Base-by-base conservation (phyloP, 106 monocot species). In the Gastrodia elata region DNA sequence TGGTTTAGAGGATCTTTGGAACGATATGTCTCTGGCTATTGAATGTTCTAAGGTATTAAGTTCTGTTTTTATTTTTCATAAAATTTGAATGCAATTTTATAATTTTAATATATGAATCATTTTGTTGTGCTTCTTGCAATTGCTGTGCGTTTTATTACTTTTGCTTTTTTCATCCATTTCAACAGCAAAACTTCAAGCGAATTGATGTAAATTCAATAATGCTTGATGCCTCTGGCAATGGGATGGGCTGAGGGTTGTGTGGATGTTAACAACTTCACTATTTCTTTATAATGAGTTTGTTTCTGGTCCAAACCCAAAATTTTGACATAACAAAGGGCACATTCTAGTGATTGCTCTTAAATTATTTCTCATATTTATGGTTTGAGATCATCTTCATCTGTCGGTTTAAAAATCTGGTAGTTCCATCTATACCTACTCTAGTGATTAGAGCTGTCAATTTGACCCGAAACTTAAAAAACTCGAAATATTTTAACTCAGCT, bases 1-100 rank as follows among this genome's bases (percentile, higher is more conserved):
- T 78, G 90, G 82, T 30, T 68, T 93, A 28, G 84, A 83, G 38
- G 93, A 93, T 87, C 79, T 89, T 41, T 93, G 93, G 93, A 84
- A 82, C 76, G 93, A 89, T 33, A 85, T 89, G 87, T 84, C 93
- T 39, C 15, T 87, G 38, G 93, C 93, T 28, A 83, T 87, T 74
- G 93, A 93, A 57, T 87, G 32, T 68, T 81, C 92, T 49, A 93
- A 87, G 92, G 89, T 93, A 81, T 30, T 77, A 56, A 49, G 28
- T 74, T 61, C 36, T 67, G n/a, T 38, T 38, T 36, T 38, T 37
- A 3, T 22, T 67, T 4, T 20, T 67, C 22, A 11, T 32, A n/a
- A 36, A 38, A 36, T 37, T 38, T 36, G 18, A 67, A n/a, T 15
- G 18, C 13, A 14, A 33, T 65, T 15, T 67, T 27, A 35, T n/a